phyloP scores from a whole-genome alignment of 805 yeast species.

The Vanderwaltozyma yarrowii region DNA sequence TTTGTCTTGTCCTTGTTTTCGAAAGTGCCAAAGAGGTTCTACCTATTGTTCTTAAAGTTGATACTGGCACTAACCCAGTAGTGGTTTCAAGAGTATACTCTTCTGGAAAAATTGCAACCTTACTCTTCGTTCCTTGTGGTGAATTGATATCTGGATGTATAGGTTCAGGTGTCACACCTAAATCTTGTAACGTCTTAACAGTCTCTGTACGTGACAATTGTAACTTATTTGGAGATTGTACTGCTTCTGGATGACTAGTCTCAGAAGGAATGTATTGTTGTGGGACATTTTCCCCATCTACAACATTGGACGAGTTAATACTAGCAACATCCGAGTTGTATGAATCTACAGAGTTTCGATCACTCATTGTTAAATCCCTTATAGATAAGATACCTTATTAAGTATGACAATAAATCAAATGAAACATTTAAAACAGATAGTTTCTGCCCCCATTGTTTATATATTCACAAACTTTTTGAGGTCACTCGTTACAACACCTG shows the following conservation, averaged over 20 bases:
- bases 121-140: conserved; percentile 35
- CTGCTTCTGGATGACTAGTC: background rate
- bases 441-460: too few relatives aligned
- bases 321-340: conserved; percentile 5
- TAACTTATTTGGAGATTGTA: background rate
- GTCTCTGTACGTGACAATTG: conserved; percentile 47
- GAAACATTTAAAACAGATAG: too few relatives aligned
- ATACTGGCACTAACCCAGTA: conserved; percentile 78
- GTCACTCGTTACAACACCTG: too few relatives aligned
- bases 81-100: conserved; percentile 81
- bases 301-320: background rate
- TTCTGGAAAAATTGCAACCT: conserved; percentile 76
- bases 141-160: conserved; percentile 48
- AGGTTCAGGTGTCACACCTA: conserved; percentile 45
- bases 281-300: background rate
- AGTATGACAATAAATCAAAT: too few relatives aligned
- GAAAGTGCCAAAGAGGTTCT: conserved; percentile 34
- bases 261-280: background rate
- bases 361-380: conserved; percentile 5
- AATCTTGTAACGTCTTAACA: conserved; percentile 49
- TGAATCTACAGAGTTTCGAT: conserved; percentile 5
- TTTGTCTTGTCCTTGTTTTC: conserved; percentile 30
- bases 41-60: conserved; percentile 59
- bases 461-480: too few relatives aligned
- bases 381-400: background rate